Base-by-base conservation (phyloP, 208 protist genomes). In the Leishmania martiniquensis region DNA sequence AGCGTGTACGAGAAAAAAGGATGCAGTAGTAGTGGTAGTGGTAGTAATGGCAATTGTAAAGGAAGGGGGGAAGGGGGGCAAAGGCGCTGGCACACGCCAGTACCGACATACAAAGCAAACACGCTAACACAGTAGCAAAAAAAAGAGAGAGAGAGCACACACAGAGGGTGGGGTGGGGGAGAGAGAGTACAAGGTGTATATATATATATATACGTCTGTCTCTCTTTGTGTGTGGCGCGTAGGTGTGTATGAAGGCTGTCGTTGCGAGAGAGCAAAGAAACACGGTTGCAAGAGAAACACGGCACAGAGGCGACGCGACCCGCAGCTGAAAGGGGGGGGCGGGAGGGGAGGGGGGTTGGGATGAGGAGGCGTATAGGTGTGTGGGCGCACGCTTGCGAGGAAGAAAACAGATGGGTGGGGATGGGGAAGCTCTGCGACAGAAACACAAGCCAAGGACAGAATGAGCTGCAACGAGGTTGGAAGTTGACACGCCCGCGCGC, bases 31-130 rank as follows among this genome's bases (percentile, higher is more conserved):
- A 52, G 66, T 70, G 42, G 66, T 70, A 32, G 44, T 70, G 25
- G 12, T 70, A 70, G 66, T 51, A 70, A n/a, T 70, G 34, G 44
- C 44, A 51, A 51, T 51, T 32, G 37, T n/a, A 68, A 37, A 51
- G 2, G 44, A 22, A 29, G 9, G 2, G 7, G n/a, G 65, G 22
- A 15, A 29, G 10, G 39, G 42, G 22, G 25, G 42, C n/a, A n/a
- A 37, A 17, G 29, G 29, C 29, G 34, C n/a, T 62, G 29, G 57
- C 34, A 62, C 29, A 37, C 57, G 15, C 55, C 29, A 22, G 17
- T n/a, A 32, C n/a, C 29, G n/a, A 22, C 25, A 62, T 4, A 17
- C n/a, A 62, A 7, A 17, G n/a, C 52, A 57, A 15, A 29, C 62
- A 29, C 60, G 29, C 54, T n/a, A 29, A 25, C 54, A 25, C 25